A percentile compares a stretch with the other conserved stretches of the same genome.
These are phyloP conservation scores for Nicotiana benthamiana DNA, from an alignment of 257 asterid genomes.

Conservation along the genomic window DNA sequence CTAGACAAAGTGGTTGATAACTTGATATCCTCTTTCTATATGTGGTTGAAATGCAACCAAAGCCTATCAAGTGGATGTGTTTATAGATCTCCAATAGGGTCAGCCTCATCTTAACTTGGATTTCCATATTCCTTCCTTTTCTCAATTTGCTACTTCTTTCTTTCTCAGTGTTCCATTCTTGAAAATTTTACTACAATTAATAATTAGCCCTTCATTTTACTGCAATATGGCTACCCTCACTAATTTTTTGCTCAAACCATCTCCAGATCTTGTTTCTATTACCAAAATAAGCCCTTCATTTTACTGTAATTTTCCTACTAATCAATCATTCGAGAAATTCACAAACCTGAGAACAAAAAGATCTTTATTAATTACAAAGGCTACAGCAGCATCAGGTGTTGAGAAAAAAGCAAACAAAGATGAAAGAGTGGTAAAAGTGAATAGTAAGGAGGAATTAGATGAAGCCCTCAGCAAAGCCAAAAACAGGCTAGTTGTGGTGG, in stretches of 20 bases:
- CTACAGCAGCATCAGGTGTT: conserved; percentile 47
- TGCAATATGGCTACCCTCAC: conserved; percentile 53
- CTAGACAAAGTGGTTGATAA: background rate
- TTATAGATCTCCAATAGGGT: background rate
- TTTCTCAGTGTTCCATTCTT: background rate
- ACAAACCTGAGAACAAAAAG: conserved; percentile 1
- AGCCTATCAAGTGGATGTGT: background rate
- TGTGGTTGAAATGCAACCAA: background rate
- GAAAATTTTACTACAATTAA: background rate
- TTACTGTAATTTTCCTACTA: conserved; percentile 5
- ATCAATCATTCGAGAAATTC: background rate
- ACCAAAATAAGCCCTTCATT: conserved; percentile 28
- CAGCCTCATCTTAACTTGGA: background rate
- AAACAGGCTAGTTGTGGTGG: conserved; percentile 75
- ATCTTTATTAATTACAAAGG: conserved; percentile 18
- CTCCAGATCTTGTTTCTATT: conserved; percentile 35
- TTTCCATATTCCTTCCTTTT: background rate
- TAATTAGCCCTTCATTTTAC: no score
- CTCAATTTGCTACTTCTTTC: background rate
- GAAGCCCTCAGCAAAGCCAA: conserved; percentile 61
- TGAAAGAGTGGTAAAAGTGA: conserved; percentile 55
- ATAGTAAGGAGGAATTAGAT: conserved; percentile 60
- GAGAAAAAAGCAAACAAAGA: conserved; percentile 29
- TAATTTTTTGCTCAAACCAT: conserved; percentile 51
- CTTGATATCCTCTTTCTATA: background rate